Percentiles rank a stretch among this genome's conserved stretches.
phyloP scores from a whole-genome alignment of 139 green algal species.

The Ulvella scutata region DNA sequence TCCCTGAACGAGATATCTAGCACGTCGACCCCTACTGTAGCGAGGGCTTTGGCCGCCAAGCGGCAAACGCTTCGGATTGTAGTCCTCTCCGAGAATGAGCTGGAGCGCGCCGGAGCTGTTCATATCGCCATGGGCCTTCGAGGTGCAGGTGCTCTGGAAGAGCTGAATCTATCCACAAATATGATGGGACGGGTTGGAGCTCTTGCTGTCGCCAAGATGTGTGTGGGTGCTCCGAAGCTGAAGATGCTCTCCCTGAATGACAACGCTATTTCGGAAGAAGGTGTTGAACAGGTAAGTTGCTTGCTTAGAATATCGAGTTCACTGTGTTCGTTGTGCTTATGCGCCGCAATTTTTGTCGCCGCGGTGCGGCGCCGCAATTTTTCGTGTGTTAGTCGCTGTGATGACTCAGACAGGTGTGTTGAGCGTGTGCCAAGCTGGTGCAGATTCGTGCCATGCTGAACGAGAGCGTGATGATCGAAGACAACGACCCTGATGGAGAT shows the following conservation, averaged over 20 bases:
- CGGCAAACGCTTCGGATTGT: constrained; percentile 32
- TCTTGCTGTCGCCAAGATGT: constrained; percentile 33
- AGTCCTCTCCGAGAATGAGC: constrained; percentile 77
- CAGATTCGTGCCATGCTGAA: too few relatives aligned
- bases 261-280: constrained; percentile 54
- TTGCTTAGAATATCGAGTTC: neutral
- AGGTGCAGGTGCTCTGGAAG: neutral
- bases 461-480: too few relatives aligned
- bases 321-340: too few relatives aligned
- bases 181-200: constrained; percentile 44
- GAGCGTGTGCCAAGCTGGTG: too few relatives aligned
- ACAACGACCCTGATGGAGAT: too few relatives aligned
- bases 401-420: too few relatives aligned
- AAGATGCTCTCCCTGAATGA: constrained; percentile 57
- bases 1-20: constrained; percentile 66
- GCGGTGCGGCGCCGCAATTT: too few relatives aligned
- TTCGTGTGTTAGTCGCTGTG: too few relatives aligned
- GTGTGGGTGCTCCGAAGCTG: constrained; percentile 13
- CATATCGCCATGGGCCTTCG: constrained; percentile 19
- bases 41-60: constrained; percentile 27
- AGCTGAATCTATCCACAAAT: constrained; percentile 47
- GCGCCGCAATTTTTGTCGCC: too few relatives aligned
- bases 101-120: constrained; percentile 56
- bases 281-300: constrained; percentile 26
- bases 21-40: constrained; percentile 30